Evolutionary conservation across 2,329 filamentous ascomycete genomes (phyloP).

Genomic region (Sclerotinia trifoliorum): DNA sequence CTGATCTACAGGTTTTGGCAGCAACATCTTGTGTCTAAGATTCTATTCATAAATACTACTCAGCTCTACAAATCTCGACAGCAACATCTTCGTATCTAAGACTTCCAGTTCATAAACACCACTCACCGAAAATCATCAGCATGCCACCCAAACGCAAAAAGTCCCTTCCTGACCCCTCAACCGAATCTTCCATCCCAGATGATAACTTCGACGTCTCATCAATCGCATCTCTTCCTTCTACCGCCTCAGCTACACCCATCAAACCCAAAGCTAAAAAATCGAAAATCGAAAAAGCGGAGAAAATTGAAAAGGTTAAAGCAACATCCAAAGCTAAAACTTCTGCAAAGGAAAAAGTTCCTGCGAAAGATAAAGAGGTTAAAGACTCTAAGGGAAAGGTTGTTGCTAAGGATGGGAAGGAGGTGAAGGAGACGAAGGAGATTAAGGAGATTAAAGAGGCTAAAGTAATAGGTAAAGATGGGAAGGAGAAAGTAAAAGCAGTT

Average conservation of each 20-base stretch:
- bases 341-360: conserved; percentile 20
- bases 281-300: conserved; percentile 18
- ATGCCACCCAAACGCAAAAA: conserved; percentile 22
- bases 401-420: neutral
- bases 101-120: neutral
- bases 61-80: neutral
- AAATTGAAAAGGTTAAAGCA: conserved; percentile 24
- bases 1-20: neutral
- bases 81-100: rapidly evolving
- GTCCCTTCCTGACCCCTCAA: conserved; percentile 2
- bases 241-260: conserved; percentile 20
- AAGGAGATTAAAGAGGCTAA: neutral
- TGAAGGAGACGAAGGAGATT: neutral
- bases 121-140: neutral
- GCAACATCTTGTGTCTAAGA: neutral
- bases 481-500: conserved; percentile 36
- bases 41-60: neutral
- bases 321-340: conserved; percentile 10
- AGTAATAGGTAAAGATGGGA: conserved; percentile 28
- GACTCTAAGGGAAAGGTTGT: conserved; percentile 11
- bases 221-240: neutral
- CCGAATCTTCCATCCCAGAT: neutral
- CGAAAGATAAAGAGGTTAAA: conserved; percentile 22
- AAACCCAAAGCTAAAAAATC: conserved; percentile 19
- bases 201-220: conserved; percentile 6